Percentiles rank a stretch among this genome's conserved stretches.
These are phyloP conservation scores for Aspergillus viridinutans DNA, from an alignment of 2,329 filamentous ascomycete genomes.

Conservation along the genomic window DNA sequence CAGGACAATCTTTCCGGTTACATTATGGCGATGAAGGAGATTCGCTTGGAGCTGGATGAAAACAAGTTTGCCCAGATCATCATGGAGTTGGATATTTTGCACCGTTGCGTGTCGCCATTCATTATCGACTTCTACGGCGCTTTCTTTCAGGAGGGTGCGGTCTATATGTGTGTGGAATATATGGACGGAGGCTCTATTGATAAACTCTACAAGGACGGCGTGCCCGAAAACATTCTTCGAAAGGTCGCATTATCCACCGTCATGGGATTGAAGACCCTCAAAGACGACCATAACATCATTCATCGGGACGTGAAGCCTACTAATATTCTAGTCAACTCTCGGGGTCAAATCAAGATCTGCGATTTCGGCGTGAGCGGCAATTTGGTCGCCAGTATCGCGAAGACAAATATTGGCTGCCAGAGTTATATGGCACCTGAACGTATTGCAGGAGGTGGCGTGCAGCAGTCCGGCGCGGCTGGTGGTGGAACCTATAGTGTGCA, in stretches of 20 bases:
- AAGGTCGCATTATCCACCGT: constrained; percentile 90
- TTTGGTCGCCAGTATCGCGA: constrained; percentile 92
- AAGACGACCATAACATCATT: constrained; percentile 98
- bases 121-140: constrained; percentile 99
- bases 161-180: constrained; percentile 99
- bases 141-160: constrained; percentile 97
- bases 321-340: constrained; percentile 90
- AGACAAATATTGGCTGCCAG: constrained; percentile 98
- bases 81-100: constrained; percentile 93
- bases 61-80: constrained; percentile 95
- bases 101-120: constrained; percentile 90
- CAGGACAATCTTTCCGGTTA: constrained; percentile 52
- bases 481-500: constrained; percentile 95
- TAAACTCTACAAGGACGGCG: constrained; percentile 85
- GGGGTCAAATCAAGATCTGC: constrained; percentile 93
- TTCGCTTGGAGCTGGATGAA: constrained; percentile 90
- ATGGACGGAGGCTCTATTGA: constrained; percentile 99
- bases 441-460: constrained; percentile 80
- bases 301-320: constrained; percentile 98
- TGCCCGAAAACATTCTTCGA: constrained; percentile 80
- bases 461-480: constrained; percentile 63
- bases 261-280: constrained; percentile 85
- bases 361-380: constrained; percentile 98
- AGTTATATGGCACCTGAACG: constrained; percentile 98
- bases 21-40: constrained; percentile 99